Evolutionary conservation across 805 yeast species (phyloP).

Genomic region (Starmerella sirachaensis): DNA sequence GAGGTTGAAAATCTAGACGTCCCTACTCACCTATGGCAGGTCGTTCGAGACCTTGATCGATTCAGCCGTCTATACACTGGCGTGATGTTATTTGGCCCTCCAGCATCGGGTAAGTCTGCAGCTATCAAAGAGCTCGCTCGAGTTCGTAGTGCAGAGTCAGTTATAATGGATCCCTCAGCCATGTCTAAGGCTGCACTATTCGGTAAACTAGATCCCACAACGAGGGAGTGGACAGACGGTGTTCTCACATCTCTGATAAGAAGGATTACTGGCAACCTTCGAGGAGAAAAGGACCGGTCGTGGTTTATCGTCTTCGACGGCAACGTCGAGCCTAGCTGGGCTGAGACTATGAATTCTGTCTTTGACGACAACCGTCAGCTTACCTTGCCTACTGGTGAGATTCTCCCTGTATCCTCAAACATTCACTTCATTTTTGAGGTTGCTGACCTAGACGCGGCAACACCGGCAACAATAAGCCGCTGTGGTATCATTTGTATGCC

Average conservation of each 20-base stretch:
- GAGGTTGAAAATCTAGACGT: neutral
- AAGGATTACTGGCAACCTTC: constrained; percentile 38
- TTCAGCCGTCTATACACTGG: constrained; percentile 61
- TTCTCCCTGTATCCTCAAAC: constrained; percentile 53
- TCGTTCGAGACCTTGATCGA: constrained; percentile 38
- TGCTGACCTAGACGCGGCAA: constrained; percentile 50
- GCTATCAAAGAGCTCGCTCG: constrained; percentile 40
- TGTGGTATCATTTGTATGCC: constrained; percentile 71
- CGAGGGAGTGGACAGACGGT: constrained; percentile 91
- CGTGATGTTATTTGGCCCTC: constrained; percentile 61
- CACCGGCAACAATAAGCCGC: constrained; percentile 85
- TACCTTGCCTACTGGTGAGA: constrained; percentile 83
- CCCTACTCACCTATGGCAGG: constrained; percentile 22
- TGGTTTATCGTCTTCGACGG: constrained; percentile 85
- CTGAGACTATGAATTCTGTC: constrained; percentile 79
- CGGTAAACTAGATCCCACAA: constrained; percentile 60
- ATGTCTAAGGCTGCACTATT: constrained; percentile 51
- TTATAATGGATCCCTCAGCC: constrained; percentile 64
- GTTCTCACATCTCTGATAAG: constrained; percentile 59
- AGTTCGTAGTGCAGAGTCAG: constrained; percentile 33
- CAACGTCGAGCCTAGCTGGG: constrained; percentile 89
- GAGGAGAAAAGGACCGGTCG: constrained; percentile 44
- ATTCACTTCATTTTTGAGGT: constrained; percentile 68
- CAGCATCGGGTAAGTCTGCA: constrained; percentile 65
- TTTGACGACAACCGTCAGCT: constrained; percentile 74